Conservation (phyloP, 805 yeast genomes). For the Ogataea glucozyma region DNA sequence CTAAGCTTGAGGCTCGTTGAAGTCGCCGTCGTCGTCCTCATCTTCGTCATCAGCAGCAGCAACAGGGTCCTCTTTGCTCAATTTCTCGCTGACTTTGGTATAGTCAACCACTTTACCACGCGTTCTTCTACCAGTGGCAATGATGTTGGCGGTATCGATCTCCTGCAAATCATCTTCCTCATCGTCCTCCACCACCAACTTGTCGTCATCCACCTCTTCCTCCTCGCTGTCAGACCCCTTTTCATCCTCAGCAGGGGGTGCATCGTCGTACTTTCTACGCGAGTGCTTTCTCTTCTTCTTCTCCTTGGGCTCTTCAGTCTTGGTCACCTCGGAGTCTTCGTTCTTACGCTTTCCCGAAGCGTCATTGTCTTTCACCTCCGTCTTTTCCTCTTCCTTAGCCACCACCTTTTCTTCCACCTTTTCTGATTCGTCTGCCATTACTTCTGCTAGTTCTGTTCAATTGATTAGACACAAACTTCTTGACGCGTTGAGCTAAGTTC, state of each 20-base stretch:
- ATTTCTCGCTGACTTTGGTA: slow-evolving; percentile 72
- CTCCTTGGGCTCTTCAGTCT: slow-evolving; percentile 15
- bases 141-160: slow-evolving; percentile 81
- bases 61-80: slow-evolving; percentile 48
- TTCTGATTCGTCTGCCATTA: slow-evolving; percentile 5
- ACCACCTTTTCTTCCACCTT: slow-evolving; percentile 4
- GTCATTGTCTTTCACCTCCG: slow-evolving; percentile 5
- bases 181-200: slow-evolving; percentile 58
- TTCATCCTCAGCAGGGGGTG: slow-evolving; percentile 35
- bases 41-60: slow-evolving; percentile 50
- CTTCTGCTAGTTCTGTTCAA: background rate
- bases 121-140: slow-evolving; percentile 83
- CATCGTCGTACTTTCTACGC: slow-evolving; percentile 27
- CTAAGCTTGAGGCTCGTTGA: slow-evolving; percentile 41
- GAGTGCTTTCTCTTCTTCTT: slow-evolving; percentile 28
- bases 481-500: background rate
- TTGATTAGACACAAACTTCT: no score
- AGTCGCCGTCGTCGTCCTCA: slow-evolving; percentile 52
- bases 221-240: slow-evolving; percentile 38
- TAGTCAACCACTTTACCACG: slow-evolving; percentile 88
- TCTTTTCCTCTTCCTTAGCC: slow-evolving; percentile 5
- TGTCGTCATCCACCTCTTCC: slow-evolving; percentile 50
- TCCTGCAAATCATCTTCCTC: slow-evolving; percentile 80
- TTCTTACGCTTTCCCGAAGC: slow-evolving; percentile 11
- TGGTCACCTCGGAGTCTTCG: slow-evolving; percentile 12